phyloP scores from a whole-genome alignment of 371 early-diverging fungal species.

The Haplosporangium sp. region DNA sequence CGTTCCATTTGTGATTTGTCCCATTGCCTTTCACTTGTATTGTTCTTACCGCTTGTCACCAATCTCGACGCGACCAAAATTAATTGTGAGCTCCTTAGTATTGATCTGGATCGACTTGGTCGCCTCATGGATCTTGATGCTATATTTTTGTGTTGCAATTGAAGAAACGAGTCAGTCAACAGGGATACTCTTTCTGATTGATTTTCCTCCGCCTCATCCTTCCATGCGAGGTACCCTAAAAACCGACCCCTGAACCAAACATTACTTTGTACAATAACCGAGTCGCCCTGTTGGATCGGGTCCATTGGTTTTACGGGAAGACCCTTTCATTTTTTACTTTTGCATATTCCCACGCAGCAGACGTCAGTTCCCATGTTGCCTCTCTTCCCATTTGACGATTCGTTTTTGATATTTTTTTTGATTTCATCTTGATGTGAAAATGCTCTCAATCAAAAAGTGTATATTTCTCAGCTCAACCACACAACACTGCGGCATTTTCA shows the following conservation, averaged over 20 bases:
- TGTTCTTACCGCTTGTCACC: constrained; percentile 33
- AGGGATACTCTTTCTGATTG: not conserved
- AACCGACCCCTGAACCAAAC: no score
- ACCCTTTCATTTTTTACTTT: not conserved
- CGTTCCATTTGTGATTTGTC: no score
- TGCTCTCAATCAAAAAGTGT: no score
- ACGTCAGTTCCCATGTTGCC: not conserved
- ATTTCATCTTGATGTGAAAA: no score
- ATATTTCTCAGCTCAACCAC: no score
- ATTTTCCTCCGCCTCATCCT: not conserved
- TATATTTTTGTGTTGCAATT: constrained; percentile 9
- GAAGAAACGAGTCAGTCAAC: not conserved
- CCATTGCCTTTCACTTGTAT: not conserved
- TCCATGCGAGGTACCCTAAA: not conserved
- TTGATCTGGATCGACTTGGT: constrained; percentile 72
- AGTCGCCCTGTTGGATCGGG: no score
- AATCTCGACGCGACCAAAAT: constrained; percentile 48
- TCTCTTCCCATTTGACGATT: no score
- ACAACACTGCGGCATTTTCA: no score
- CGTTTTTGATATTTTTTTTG: no score
- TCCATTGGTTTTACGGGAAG: no score
- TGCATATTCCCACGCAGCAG: not conserved
- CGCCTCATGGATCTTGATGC: constrained; percentile 62
- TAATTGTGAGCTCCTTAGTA: constrained; percentile 63
- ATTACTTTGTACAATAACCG: no score